Percentiles rank a stretch among this genome's conserved stretches.
phyloP scores from a whole-genome alignment of 768 basidiomycete species.

The Pulveroboletus sp. region DNA sequence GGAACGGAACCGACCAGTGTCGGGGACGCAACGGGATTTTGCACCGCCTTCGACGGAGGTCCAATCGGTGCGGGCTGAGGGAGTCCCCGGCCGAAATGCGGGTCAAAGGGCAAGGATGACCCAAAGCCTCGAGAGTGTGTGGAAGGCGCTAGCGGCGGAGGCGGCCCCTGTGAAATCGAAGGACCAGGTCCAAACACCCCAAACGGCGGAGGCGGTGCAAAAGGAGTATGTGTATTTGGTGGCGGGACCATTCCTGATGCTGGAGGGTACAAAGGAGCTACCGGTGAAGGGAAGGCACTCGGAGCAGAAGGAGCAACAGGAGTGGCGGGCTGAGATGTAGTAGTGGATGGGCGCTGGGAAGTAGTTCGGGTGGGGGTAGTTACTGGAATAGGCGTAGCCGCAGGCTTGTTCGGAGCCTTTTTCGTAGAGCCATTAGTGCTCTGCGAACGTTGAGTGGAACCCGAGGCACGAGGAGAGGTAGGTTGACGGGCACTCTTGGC shows the following conservation, averaged over 20 bases:
- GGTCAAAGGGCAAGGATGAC: slow-evolving; percentile 49
- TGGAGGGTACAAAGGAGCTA: slow-evolving; percentile 47
- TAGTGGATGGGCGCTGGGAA: slow-evolving; percentile 33
- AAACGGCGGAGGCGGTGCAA: slow-evolving; percentile 48
- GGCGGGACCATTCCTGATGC: slow-evolving; percentile 41
- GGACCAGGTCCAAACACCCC: slow-evolving; percentile 43
- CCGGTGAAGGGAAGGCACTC: slow-evolving; percentile 40
- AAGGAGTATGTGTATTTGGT: slow-evolving; percentile 47
- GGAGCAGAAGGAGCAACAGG: slow-evolving; percentile 30
- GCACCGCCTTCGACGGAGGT: slow-evolving; percentile 40
- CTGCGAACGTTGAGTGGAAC: slow-evolving; percentile 44
- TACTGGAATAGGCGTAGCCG: slow-evolving; percentile 26
- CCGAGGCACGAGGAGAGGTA: slow-evolving; percentile 48
- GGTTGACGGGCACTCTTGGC: slow-evolving; percentile 46
- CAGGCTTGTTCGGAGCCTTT: slow-evolving; percentile 56
- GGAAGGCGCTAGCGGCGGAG: slow-evolving; percentile 49
- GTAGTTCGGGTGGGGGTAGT: slow-evolving; percentile 35
- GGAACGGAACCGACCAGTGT: slow-evolving; percentile 44
- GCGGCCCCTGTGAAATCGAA: slow-evolving; percentile 41
- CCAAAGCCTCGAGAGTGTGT: slow-evolving; percentile 52
- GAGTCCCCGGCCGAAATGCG: slow-evolving; percentile 39
- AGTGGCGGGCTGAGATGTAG: slow-evolving; percentile 43
- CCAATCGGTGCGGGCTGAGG: slow-evolving; percentile 50
- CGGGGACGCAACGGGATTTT: slow-evolving; percentile 35
- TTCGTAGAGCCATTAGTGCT: slow-evolving; percentile 48